Evolutionary conservation across 352 stramenopile species (phyloP).

Genomic region (Pythium myriotylum): DNA sequence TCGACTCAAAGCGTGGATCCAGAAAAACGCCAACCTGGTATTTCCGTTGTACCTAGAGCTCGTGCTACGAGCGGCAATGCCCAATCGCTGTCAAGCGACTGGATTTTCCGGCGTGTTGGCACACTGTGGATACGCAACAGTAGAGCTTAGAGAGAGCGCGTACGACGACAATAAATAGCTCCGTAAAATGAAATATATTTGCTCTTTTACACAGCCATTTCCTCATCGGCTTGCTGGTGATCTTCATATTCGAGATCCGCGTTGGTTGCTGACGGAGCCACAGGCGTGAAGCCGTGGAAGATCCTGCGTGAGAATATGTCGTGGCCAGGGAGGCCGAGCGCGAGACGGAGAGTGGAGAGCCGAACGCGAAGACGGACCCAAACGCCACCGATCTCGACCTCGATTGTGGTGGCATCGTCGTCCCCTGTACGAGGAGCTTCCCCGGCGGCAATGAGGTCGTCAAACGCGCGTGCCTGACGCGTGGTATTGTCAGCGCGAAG

Average conservation of each 20-base stretch:
- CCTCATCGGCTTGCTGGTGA: not conserved
- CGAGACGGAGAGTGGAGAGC: conserved; percentile 2
- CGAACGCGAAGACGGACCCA: conserved; percentile 7
- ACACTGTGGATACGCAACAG: conserved; percentile 1
- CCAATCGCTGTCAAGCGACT: not conserved
- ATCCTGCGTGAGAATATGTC: conserved; percentile 8
- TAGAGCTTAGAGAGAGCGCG: not conserved
- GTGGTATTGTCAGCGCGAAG: conserved; percentile 6
- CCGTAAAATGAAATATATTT: conserved; percentile 4
- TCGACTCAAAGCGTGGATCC: conserved; percentile 16
- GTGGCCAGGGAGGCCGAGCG: conserved; percentile 2
- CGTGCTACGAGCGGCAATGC: conserved; percentile 11
- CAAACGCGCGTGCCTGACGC: not conserved
- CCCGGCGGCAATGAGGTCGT: not conserved
- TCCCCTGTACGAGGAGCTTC: not conserved
- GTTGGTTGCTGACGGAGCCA: not conserved
- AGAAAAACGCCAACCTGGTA: conserved; percentile 2
- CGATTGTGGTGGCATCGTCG: not conserved
- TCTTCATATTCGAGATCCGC: not conserved
- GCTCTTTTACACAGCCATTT: not conserved
- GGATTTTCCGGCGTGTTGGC: conserved; percentile 2
- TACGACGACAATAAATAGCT: not conserved
- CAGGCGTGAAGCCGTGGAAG: conserved; percentile 8
- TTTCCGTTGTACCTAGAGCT: conserved; percentile 8
- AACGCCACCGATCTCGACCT: conserved; percentile 9